Percentiles rank a stretch among this genome's conserved stretches.
Conservation (phyloP, 2,329 filamentous ascomycete genomes). For the Hypoxylon sp. region DNA sequence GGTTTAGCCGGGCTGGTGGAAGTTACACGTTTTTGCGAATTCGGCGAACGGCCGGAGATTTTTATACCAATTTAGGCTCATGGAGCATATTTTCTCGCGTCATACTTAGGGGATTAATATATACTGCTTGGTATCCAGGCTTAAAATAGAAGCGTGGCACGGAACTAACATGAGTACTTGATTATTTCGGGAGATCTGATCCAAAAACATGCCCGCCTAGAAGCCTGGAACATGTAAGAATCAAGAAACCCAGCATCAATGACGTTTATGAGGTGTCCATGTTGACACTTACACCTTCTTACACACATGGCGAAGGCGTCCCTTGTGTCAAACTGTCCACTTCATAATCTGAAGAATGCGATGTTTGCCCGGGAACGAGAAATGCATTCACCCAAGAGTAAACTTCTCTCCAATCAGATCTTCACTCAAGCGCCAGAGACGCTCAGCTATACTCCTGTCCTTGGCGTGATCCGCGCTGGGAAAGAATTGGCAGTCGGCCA, state of each 20-base stretch:
- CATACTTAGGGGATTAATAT: slow-evolving; percentile 23
- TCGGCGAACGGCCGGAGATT: slow-evolving; percentile 14
- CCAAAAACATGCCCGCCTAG: slow-evolving; percentile 27
- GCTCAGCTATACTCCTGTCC: slow-evolving; percentile 55
- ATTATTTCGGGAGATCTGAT: slow-evolving; percentile 15
- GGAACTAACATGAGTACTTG: slow-evolving; percentile 15
- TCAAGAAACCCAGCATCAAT: background rate
- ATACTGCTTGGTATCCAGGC: slow-evolving; percentile 20
- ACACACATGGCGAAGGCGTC: background rate
- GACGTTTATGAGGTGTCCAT: background rate
- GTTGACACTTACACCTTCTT: background rate
- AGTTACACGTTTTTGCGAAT: slow-evolving; percentile 12
- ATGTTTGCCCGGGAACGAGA: background rate
- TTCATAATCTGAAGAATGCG: background rate
- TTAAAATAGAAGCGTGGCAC: slow-evolving; percentile 34
- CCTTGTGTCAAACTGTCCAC: background rate
- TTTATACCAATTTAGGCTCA: slow-evolving; percentile 22
- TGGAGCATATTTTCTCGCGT: slow-evolving; percentile 15
- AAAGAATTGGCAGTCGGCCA: slow-evolving; percentile 58
- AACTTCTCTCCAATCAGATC: slow-evolving; percentile 58
- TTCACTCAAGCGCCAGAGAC: slow-evolving; percentile 61
- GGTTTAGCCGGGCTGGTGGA: slow-evolving; percentile 38
- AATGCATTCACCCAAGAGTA: slow-evolving; percentile 33
- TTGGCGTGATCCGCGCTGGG: slow-evolving; percentile 50
- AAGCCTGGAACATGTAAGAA: slow-evolving; percentile 19